phyloP scores from a whole-genome alignment of 768 basidiomycete species.

The Tylopilus intermedius region DNA sequence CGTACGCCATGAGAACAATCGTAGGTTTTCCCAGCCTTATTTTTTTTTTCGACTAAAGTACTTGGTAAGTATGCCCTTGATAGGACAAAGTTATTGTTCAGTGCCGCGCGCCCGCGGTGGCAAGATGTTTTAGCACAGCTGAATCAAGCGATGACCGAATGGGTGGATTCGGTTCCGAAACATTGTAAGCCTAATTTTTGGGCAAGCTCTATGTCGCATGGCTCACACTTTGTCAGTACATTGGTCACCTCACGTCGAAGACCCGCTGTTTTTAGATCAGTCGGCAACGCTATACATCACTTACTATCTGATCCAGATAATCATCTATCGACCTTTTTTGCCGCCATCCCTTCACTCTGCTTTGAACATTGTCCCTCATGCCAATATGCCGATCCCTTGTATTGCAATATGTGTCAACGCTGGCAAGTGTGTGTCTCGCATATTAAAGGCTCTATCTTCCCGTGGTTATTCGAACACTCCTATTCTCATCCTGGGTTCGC shows the following conservation, averaged over 20 bases:
- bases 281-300: slow-evolving; percentile 52
- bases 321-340: slow-evolving; percentile 69
- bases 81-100: slow-evolving; percentile 52
- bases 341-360: slow-evolving; percentile 34
- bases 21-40: slow-evolving; percentile 35
- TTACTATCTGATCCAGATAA: slow-evolving; percentile 60
- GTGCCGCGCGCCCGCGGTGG: slow-evolving; percentile 49
- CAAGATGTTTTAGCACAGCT: slow-evolving; percentile 61
- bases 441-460: slow-evolving; percentile 49
- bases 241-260: slow-evolving; percentile 52
- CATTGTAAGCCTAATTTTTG: slow-evolving; percentile 45
- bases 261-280: slow-evolving; percentile 48
- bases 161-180: slow-evolving; percentile 64
- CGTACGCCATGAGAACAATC: slow-evolving; percentile 64
- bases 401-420: slow-evolving; percentile 57
- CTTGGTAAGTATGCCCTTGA: slow-evolving; percentile 59
- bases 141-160: slow-evolving; percentile 65
- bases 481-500: slow-evolving; percentile 40
- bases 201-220: background rate
- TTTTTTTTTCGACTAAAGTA: background rate
- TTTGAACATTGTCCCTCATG: slow-evolving; percentile 20
- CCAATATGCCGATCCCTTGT: slow-evolving; percentile 42
- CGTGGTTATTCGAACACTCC: slow-evolving; percentile 43
- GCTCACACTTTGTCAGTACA: slow-evolving; percentile 35
- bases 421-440: slow-evolving; percentile 54